Conservation (phyloP, 2,329 filamentous ascomycete genomes). For the Cercospora canescens region DNA sequence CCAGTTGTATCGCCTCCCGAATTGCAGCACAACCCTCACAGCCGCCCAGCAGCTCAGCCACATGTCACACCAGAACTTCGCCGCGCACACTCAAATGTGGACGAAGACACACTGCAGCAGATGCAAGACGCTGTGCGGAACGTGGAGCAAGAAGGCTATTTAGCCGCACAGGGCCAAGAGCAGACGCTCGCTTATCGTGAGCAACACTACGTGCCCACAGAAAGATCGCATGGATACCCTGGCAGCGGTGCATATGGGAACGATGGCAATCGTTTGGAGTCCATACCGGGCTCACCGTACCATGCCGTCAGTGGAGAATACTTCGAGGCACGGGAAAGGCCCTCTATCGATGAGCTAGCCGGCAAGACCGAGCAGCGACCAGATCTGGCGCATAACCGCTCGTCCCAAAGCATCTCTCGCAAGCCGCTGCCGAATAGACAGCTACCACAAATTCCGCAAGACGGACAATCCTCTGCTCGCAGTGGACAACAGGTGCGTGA, state of each 20-base stretch:
- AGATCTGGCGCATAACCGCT: slow-evolving; percentile 27
- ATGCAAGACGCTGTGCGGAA: slow-evolving; percentile 65
- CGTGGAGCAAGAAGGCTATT: slow-evolving; percentile 29
- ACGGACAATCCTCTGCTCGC: slow-evolving; percentile 16
- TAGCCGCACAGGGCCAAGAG: slow-evolving; percentile 7
- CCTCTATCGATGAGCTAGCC: slow-evolving; percentile 21
- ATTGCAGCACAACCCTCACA: slow-evolving; percentile 73
- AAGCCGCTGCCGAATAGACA: slow-evolving; percentile 30
- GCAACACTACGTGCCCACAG: slow-evolving; percentile 42
- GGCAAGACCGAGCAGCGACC: slow-evolving; percentile 27
- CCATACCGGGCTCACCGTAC: slow-evolving; percentile 49
- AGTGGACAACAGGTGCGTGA: slow-evolving; percentile 25
- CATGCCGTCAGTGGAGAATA: slow-evolving; percentile 30
- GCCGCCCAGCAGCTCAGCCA: slow-evolving; percentile 67
- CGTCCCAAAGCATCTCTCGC: slow-evolving; percentile 30
- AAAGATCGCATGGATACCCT: slow-evolving; percentile 30
- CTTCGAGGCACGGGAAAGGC: slow-evolving; percentile 30
- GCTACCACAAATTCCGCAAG: slow-evolving; percentile 12
- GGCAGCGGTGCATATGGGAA: slow-evolving; percentile 12
- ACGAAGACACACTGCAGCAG: slow-evolving; percentile 76
- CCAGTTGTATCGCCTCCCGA: slow-evolving; percentile 77
- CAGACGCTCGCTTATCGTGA: slow-evolving; percentile 20
- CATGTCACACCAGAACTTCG: slow-evolving; percentile 76
- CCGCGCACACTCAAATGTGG: slow-evolving; percentile 80
- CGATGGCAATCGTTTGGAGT: slow-evolving; percentile 43